A percentile compares a stretch with the other conserved stretches of the same genome.
phyloP scores from a whole-genome alignment of 805 yeast species.

The Hyphopichia homilentoma region DNA sequence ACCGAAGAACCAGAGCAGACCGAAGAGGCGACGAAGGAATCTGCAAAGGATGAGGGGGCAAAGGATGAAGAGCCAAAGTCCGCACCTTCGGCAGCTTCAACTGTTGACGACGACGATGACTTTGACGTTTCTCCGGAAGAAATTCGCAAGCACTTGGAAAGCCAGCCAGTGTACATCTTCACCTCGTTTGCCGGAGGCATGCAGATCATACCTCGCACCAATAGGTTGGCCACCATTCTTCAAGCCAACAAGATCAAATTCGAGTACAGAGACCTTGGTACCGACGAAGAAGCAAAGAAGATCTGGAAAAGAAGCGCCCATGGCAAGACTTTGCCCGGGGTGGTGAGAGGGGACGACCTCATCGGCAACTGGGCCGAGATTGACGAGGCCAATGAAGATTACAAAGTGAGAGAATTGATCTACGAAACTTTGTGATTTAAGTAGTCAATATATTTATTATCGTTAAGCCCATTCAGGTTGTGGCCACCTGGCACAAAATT shows the following conservation, averaged over 20 bases:
- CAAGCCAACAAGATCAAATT: constrained; percentile 69
- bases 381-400: constrained; percentile 83
- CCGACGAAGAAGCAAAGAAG: constrained; percentile 80
- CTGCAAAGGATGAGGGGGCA: neutral
- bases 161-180: constrained; percentile 67
- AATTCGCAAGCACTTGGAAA: constrained; percentile 37
- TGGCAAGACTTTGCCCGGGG: constrained; percentile 79
- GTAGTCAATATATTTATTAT: neutral
- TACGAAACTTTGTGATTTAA: constrained; percentile 52
- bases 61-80: constrained; percentile 1
- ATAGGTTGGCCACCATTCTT: constrained; percentile 68
- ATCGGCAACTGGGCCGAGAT: constrained; percentile 85
- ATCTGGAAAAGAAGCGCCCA: constrained; percentile 74
- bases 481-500: too few species aligned
- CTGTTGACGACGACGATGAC: constrained; percentile 18
- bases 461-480: too few species aligned
- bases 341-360: constrained; percentile 75
- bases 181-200: constrained; percentile 88
- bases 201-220: constrained; percentile 74
- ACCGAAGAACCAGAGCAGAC: constrained; percentile 1
- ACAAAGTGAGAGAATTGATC: constrained; percentile 57
- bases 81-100: constrained; percentile 1
- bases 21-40: constrained; percentile 3
- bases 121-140: constrained; percentile 40
- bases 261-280: constrained; percentile 74